phyloP scores from a whole-genome alignment of 495 filamentous ascomycete genomes.

The Penicillium antarcticum region DNA sequence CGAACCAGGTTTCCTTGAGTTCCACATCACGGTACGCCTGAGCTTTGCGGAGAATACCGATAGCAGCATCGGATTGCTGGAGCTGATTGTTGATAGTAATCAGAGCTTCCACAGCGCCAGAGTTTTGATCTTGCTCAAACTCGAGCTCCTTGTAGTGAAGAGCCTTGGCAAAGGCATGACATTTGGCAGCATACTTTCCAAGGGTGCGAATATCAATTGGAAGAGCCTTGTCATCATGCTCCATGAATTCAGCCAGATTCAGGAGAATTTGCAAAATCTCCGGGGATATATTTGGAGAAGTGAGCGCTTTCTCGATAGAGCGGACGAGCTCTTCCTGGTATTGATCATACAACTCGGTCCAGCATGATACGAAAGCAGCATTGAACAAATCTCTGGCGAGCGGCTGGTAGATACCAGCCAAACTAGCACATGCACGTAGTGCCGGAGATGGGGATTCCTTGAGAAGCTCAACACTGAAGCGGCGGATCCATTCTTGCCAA shows the following conservation, averaged over 20 bases:
- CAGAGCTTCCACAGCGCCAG: conserved; percentile 91
- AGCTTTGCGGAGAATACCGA: conserved; percentile 91
- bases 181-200: conserved; percentile 88
- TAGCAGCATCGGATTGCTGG: conserved; percentile 95
- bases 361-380: conserved; percentile 96
- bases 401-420: conserved; percentile 87
- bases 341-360: conserved; percentile 94
- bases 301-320: conserved; percentile 92
- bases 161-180: conserved; percentile 96
- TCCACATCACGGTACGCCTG: conserved; percentile 94
- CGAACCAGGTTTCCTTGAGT: conserved; percentile 95
- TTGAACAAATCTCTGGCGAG: conserved; percentile 95
- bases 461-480: conserved; percentile 92
- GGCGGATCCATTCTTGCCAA: conserved; percentile 98
- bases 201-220: conserved; percentile 94
- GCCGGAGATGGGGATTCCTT: conserved; percentile 96
- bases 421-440: conserved; percentile 83
- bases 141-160: conserved; percentile 98
- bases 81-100: conserved; percentile 99
- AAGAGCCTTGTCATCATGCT: conserved; percentile 96
- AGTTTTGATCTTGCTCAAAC: conserved; percentile 94
- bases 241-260: conserved; percentile 98
- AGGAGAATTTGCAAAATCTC: conserved; percentile 92
- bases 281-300: conserved; percentile 87
- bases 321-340: conserved; percentile 93